Percentiles rank a stretch among this genome's conserved stretches.
These are phyloP conservation scores for Lodderomyces jiufengensis DNA, from an alignment of 1,139 yeast species.

Conservation along the genomic window DNA sequence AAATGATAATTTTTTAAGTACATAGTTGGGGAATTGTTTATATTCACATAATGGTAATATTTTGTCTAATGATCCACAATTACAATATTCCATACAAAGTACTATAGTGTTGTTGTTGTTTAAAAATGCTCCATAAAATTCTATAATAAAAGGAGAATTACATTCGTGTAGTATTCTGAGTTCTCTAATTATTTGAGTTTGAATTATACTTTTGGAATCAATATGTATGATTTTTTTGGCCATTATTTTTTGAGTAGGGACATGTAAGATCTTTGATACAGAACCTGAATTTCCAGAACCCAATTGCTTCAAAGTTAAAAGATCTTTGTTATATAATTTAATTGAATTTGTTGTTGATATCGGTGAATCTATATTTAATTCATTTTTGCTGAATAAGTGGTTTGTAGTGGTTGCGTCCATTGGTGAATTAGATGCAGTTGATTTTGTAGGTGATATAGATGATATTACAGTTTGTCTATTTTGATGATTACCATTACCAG, in stretches of 20 bases:
- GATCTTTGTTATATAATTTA: conserved; percentile 61
- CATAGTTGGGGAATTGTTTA: conserved; percentile 52
- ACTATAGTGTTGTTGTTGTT: conserved; percentile 64
- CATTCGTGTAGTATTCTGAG: conserved; percentile 89
- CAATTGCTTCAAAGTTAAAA: conserved; percentile 68
- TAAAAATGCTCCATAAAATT: conserved; percentile 85
- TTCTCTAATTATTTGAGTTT: conserved; percentile 85
- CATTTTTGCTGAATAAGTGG: too few relatives aligned
- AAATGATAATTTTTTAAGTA: conserved; percentile 70
- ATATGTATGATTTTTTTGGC: conserved; percentile 87
- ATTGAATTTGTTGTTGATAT: conserved; percentile 32
- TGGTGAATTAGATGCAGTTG: conserved; percentile 22
- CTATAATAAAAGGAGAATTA: conserved; percentile 75
- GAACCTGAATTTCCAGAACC: conserved; percentile 96
- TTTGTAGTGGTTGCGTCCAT: conserved; percentile 8
- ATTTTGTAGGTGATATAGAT: conserved; percentile 43
- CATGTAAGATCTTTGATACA: conserved; percentile 82
- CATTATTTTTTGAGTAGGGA: conserved; percentile 84
- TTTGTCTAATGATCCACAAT: conserved; percentile 88
- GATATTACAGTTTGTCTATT: conserved; percentile 45
- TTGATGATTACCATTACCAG: conserved; percentile 10
- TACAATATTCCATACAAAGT: conserved; percentile 94
- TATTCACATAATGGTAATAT: conserved; percentile 54
- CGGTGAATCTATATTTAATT: conserved; percentile 23
- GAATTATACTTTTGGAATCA: conserved; percentile 77